Percentiles rank a stretch among this genome's conserved stretches.
phyloP scores from a whole-genome alignment of 441 rosid species.

The Croton setiger region DNA sequence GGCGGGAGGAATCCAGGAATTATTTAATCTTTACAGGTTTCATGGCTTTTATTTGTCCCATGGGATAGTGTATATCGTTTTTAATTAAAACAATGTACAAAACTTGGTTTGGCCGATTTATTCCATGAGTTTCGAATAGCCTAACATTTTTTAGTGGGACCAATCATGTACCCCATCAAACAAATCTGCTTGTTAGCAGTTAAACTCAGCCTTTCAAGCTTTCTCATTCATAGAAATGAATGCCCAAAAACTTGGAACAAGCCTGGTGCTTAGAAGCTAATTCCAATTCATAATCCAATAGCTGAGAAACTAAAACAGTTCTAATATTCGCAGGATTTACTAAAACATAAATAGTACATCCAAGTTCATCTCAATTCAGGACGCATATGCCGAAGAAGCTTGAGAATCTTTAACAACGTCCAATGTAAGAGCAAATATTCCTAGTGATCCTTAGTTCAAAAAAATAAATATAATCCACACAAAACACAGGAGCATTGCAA shows the following conservation, averaged over 20 bases:
- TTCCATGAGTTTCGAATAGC: too few species aligned
- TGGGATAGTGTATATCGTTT: too few species aligned
- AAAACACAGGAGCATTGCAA: too few species aligned
- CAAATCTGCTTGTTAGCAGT: not conserved
- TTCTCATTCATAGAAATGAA: not conserved
- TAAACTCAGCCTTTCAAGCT: not conserved
- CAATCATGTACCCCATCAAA: too few species aligned
- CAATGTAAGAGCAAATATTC: not conserved
- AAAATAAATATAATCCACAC: not conserved
- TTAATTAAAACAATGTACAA: too few species aligned
- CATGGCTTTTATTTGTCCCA: too few species aligned
- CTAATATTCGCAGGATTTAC: not conserved
- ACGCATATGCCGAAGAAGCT: not conserved
- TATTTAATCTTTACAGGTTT: too few species aligned
- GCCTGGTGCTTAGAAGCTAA: not conserved
- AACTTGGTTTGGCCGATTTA: too few species aligned
- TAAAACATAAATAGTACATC: not conserved
- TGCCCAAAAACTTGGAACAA: not conserved
- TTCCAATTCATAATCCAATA: not conserved
- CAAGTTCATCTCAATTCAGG: not conserved
- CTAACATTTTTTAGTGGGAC: too few species aligned
- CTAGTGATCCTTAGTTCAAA: not conserved
- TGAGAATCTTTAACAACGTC: not conserved
- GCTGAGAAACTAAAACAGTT: not conserved
- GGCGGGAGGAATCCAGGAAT: too few species aligned